Conservation (phyloP, 768 basidiomycete genomes). For the Dioszegia hungarica region DNA sequence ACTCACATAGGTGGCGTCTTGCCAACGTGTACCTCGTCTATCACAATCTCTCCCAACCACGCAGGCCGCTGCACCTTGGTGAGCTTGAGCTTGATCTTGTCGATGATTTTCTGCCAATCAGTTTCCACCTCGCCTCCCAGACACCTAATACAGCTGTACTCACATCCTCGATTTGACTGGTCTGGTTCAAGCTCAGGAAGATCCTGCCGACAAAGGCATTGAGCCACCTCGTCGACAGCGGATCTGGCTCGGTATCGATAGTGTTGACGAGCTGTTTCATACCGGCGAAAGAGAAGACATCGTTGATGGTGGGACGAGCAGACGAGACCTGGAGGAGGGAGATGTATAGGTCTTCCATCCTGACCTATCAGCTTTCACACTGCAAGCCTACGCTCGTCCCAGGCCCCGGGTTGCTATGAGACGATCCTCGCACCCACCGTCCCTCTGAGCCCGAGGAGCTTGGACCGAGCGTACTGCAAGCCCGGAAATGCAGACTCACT, state of each 20-base stretch:
- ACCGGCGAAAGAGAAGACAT: constrained; percentile 67
- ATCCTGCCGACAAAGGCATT: constrained; percentile 89
- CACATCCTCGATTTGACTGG: constrained; percentile 64
- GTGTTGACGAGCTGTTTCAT: constrained; percentile 78
- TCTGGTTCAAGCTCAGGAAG: constrained; percentile 88
- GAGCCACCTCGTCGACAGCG: constrained; percentile 95
- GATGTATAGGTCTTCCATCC: constrained; percentile 88
- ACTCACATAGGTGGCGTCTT: constrained; percentile 60
- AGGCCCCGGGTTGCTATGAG: no score
- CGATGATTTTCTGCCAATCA: constrained; percentile 57
- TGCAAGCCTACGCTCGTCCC: background rate
- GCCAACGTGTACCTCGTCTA: constrained; percentile 85
- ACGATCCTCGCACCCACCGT: no score
- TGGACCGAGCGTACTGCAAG: no score
- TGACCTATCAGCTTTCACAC: constrained; percentile 9
- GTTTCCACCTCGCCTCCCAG: no score
- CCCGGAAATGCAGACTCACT: constrained; percentile 13
- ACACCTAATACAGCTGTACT: no score
- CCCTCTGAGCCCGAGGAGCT: no score
- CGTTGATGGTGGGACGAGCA: constrained; percentile 50
- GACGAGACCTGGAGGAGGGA: constrained; percentile 57
- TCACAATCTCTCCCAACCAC: constrained; percentile 76
- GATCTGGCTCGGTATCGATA: constrained; percentile 88
- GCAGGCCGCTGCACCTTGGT: constrained; percentile 82
- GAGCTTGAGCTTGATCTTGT: constrained; percentile 85